Percentiles rank a stretch among this genome's conserved stretches.
Evolutionary conservation across 1,139 yeast species (phyloP).

Genomic region (Zygotorulaspora mrakii): DNA sequence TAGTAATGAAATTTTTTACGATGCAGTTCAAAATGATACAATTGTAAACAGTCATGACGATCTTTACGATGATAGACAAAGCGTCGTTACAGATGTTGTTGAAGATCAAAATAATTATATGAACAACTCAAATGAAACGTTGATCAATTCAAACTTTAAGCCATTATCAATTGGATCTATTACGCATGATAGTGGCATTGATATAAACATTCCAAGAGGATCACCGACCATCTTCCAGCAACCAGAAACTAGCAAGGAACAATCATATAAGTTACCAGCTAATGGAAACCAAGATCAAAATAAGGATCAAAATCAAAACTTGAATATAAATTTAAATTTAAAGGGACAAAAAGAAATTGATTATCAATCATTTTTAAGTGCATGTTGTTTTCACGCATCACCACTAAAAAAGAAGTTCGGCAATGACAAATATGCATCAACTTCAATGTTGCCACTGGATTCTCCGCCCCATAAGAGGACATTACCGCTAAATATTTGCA

Average conservation of each 20-base stretch:
- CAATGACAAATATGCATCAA: conserved; percentile 1
- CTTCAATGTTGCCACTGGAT: conserved; percentile 3
- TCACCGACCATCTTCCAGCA: conserved; percentile 1
- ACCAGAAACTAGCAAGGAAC: neutral
- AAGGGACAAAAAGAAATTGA: conserved; percentile 19
- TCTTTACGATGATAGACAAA: conserved; percentile 20
- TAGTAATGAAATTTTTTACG: neutral
- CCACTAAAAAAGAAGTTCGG: conserved; percentile 7
- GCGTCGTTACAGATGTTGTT: conserved; percentile 20
- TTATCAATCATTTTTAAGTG: conserved; percentile 27
- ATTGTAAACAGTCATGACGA: conserved; percentile 7
- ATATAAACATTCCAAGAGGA: too few relatives aligned
- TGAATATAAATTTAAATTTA: neutral
- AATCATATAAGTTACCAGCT: neutral
- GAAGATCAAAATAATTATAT: conserved; percentile 10
- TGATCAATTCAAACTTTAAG: conserved; percentile 15
- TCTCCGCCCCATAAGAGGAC: conserved; percentile 1
- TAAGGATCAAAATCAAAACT: neutral
- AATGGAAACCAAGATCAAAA: conserved; percentile 1
- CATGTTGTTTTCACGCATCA: conserved; percentile 29
- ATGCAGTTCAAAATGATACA: neutral
- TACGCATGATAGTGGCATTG: too few relatives aligned
- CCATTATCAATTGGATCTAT: conserved; percentile 10
- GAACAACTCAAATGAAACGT: conserved; percentile 22
- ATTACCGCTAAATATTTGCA: conserved; percentile 1